Conservation (phyloP, 495 filamentous ascomycete species). For the Penicillium pancosmium region DNA sequence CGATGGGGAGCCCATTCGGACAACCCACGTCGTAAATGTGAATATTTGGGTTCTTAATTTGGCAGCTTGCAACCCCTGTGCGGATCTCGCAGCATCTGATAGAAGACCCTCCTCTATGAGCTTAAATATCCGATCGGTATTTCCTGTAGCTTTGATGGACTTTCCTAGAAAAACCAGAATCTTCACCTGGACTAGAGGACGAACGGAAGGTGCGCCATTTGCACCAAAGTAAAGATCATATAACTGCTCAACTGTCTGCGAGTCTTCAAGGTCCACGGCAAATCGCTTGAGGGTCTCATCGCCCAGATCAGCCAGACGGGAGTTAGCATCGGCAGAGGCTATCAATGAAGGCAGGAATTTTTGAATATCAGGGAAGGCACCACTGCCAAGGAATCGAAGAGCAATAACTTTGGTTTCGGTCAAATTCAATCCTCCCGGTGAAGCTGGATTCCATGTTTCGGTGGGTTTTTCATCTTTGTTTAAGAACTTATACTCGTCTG, state of each 20-base stretch:
- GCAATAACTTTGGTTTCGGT: constrained; percentile 67
- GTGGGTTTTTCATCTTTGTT: constrained; percentile 55
- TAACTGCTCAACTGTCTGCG: constrained; percentile 60
- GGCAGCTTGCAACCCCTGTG: constrained; percentile 66
- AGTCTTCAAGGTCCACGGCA: constrained; percentile 67
- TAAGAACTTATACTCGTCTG: constrained; percentile 75
- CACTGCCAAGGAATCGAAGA: constrained; percentile 74
- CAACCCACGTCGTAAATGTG: constrained; percentile 84
- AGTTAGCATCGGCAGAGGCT: constrained; percentile 80
- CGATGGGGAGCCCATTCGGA: constrained; percentile 65
- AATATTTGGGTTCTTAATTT: constrained; percentile 85
- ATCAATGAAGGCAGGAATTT: constrained; percentile 82
- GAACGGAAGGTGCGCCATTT: constrained; percentile 54
- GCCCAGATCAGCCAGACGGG: constrained; percentile 74
- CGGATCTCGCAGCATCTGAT: constrained; percentile 47
- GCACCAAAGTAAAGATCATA: constrained; percentile 70
- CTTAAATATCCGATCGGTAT: constrained; percentile 63
- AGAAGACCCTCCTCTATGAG: constrained; percentile 70
- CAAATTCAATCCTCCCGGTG: constrained; percentile 64
- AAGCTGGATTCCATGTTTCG: constrained; percentile 68
- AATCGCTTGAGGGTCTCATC: constrained; percentile 85
- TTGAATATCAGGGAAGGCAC: constrained; percentile 79
- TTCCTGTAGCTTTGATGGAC: constrained; percentile 67
- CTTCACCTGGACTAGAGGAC: constrained; percentile 71
- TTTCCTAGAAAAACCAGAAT: constrained; percentile 76